Conservation (phyloP, 345 rosid species). For the Psidium guajava region DNA sequence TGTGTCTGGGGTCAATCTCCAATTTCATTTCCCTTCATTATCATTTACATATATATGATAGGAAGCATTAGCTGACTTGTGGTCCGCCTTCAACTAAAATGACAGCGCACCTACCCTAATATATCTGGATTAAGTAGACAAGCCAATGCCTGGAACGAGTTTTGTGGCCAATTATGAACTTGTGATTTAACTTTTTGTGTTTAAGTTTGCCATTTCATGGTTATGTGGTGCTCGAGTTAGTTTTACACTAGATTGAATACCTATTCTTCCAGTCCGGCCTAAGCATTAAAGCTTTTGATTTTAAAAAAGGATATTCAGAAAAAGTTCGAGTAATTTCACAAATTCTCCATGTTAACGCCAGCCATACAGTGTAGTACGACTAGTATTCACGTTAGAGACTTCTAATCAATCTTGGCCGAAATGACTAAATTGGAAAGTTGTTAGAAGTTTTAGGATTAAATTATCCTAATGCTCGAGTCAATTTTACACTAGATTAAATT, state of each 20-base stretch:
- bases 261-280: not conserved
- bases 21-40: not conserved
- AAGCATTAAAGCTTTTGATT: too few relatives aligned
- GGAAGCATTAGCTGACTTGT: not conserved
- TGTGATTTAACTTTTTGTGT: not conserved
- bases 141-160: not conserved
- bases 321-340: not conserved
- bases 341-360: accelerated
- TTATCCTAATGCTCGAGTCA: not conserved
- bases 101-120: not conserved
- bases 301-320: too few relatives aligned
- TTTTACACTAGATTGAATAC: not conserved
- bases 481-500: not conserved
- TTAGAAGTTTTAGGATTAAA: not conserved
- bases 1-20: not conserved
- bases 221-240: not conserved
- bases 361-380: too few relatives aligned
- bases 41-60: not conserved
- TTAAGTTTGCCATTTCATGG: not conserved
- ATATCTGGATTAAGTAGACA: not conserved
- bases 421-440: not conserved
- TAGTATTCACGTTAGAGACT: accelerated
- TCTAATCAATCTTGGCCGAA: not conserved
- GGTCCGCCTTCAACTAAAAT: not conserved
- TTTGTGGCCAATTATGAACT: not conserved